Percentiles rank a stretch among this genome's conserved stretches.
Evolutionary conservation across 371 early-diverging fungal genomes (phyloP).

Genomic region (Fennellomyces sp.): DNA sequence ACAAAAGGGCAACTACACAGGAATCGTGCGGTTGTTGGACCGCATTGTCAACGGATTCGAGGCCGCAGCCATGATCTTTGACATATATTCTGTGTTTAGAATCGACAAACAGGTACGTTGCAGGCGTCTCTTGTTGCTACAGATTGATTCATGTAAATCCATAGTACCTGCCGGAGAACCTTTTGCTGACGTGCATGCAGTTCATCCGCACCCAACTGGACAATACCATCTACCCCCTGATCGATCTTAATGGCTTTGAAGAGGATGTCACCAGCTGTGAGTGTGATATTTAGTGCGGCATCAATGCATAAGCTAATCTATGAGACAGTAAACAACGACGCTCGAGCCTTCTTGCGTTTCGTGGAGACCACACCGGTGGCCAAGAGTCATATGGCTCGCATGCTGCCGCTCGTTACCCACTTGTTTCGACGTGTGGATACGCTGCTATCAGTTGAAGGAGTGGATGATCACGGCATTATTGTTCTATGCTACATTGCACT

Average conservation of each 20-base stretch:
- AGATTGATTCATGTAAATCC: not conserved
- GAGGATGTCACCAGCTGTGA: slow-evolving; percentile 29
- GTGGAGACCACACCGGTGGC: slow-evolving; percentile 21
- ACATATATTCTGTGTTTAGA: slow-evolving; percentile 27
- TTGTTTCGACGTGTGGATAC: slow-evolving; percentile 25
- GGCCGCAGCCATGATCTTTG: slow-evolving; percentile 25
- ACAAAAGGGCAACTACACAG: not conserved
- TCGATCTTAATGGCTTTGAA: slow-evolving; percentile 28
- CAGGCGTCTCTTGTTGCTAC: not conserved
- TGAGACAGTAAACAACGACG: slow-evolving; percentile 23
- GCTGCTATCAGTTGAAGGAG: slow-evolving; percentile 27
- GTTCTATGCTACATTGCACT: slow-evolving; percentile 41
- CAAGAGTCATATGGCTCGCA: slow-evolving; percentile 14
- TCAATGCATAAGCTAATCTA: not conserved
- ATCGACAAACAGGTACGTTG: slow-evolving; percentile 28
- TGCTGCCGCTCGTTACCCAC: slow-evolving; percentile 27
- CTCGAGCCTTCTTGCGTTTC: slow-evolving; percentile 16
- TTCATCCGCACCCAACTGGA: slow-evolving; percentile 33
- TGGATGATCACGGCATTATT: slow-evolving; percentile 39
- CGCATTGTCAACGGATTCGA: slow-evolving; percentile 23
- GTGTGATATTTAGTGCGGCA: not conserved
- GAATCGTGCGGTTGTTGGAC: not conserved
- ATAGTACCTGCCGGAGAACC: slow-evolving; percentile 24
- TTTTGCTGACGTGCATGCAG: slow-evolving; percentile 33
- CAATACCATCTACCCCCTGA: slow-evolving; percentile 41